phyloP scores from a whole-genome alignment of 2,329 filamentous ascomycete genomes.

The Metarhizium guizhouense region DNA sequence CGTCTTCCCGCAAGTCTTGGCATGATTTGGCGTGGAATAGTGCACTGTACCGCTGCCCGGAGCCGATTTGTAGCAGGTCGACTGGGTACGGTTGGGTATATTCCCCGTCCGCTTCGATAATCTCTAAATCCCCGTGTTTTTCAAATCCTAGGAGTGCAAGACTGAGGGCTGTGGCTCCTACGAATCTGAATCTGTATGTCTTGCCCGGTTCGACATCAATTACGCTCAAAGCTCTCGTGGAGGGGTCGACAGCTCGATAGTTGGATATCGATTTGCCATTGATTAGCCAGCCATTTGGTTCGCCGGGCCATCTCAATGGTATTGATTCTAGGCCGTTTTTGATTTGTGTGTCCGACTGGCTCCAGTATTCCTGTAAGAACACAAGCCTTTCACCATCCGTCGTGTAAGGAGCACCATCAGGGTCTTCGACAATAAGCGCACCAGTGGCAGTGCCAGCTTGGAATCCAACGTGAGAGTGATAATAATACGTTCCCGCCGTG shows the following conservation, averaged over 20 bases:
- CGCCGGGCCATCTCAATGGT: slow-evolving; percentile 3
- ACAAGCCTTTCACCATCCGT: slow-evolving; percentile 2
- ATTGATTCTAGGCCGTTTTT: not conserved
- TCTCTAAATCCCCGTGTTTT: not conserved
- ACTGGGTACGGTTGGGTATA: not conserved
- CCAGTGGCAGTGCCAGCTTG: slow-evolving; percentile 29
- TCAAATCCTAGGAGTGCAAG: not conserved
- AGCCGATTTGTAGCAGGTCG: not conserved
- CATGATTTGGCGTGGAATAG: slow-evolving; percentile 5
- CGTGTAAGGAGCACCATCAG: not conserved
- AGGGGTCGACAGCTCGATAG: not conserved
- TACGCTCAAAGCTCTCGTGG: not conserved
- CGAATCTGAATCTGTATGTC: not conserved
- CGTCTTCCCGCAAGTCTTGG: slow-evolving; percentile 5
- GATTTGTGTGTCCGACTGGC: not conserved
- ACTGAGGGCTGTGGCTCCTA: not conserved
- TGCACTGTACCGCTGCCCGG: slow-evolving; percentile 5
- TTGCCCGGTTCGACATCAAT: slow-evolving; percentile 1
- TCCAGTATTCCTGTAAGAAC: slow-evolving; percentile 2
- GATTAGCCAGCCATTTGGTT: slow-evolving; percentile 3
- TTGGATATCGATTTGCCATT: slow-evolving; percentile 3
- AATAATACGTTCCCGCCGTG: slow-evolving; percentile 57
- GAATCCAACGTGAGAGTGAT: slow-evolving; percentile 58
- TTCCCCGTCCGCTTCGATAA: slow-evolving; percentile 2
- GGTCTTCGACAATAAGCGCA: slow-evolving; percentile 2